These are phyloP conservation scores for Zalaria obscura DNA, from an alignment of 2,329 filamentous ascomycete species.

Conservation along the genomic window DNA sequence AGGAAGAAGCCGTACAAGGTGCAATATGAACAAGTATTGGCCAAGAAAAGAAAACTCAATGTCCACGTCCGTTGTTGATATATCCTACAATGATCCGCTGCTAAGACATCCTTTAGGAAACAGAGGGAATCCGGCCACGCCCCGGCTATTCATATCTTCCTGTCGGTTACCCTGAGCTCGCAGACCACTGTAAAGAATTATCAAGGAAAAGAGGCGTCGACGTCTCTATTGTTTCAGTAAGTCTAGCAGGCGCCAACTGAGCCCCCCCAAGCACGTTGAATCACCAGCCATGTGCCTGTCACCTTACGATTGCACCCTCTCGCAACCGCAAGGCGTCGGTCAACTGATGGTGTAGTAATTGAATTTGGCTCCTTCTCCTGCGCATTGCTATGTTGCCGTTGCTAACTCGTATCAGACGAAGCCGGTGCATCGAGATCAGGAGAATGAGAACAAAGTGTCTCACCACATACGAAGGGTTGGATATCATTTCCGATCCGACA, in stretches of 20 bases:
- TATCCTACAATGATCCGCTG: slow-evolving; percentile 1
- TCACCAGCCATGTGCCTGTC: slow-evolving; percentile 2
- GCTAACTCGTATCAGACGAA: slow-evolving; percentile 8
- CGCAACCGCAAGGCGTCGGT: not conserved
- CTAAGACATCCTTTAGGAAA: not conserved
- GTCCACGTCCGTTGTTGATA: slow-evolving; percentile 26
- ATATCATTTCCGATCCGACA: slow-evolving; percentile 47
- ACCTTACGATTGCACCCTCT: not conserved
- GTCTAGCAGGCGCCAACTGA: slow-evolving; percentile 13
- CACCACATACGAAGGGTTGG: slow-evolving; percentile 48
- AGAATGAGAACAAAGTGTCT: slow-evolving; percentile 27
- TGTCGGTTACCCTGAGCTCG: slow-evolving; percentile 45
- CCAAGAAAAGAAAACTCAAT: slow-evolving; percentile 46
- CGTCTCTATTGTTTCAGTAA: slow-evolving; percentile 46
- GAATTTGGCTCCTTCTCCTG: not conserved
- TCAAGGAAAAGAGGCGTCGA: slow-evolving; percentile 40
- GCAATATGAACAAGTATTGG: slow-evolving; percentile 41
- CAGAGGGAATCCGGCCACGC: slow-evolving; percentile 27
- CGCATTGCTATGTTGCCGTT: not conserved
- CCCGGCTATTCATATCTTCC: slow-evolving; percentile 48
- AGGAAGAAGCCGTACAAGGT: slow-evolving; percentile 40
- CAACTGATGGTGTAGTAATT: too few relatives aligned
- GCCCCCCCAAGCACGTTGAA: not conserved
- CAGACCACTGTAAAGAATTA: slow-evolving; percentile 44
- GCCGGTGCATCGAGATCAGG: slow-evolving; percentile 8